Conservation (phyloP, 768 basidiomycete species). For the Tulasnella sp. region DNA sequence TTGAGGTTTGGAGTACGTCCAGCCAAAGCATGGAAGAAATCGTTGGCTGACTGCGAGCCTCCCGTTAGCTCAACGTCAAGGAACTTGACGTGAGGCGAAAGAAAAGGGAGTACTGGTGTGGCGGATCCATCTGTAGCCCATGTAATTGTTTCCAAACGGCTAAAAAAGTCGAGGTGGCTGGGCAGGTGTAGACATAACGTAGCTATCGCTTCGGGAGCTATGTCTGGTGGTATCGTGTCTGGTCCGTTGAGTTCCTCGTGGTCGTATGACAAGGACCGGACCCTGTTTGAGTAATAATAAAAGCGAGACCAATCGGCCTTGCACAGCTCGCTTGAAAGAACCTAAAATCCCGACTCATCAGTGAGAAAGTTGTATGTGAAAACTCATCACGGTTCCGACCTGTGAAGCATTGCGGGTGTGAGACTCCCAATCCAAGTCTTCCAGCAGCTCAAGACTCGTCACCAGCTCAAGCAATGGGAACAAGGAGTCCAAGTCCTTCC, state of each 20-base stretch:
- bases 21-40: neutral
- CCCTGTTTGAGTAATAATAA: neutral
- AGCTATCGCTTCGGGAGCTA: neutral
- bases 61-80: neutral
- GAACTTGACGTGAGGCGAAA: neutral
- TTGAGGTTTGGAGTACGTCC: neutral
- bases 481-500: no score
- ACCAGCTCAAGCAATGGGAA: no score
- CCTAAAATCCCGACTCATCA: no score
- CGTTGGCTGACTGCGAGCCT: neutral
- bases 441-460: no score
- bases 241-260: neutral
- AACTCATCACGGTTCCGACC: no score
- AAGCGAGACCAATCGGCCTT: no score
- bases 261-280: neutral
- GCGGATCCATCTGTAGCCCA: neutral
- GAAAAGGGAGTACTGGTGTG: neutral
- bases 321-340: neutral
- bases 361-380: no score
- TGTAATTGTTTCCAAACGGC: neutral
- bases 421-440: no score
- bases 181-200: neutral
- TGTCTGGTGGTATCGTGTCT: neutral
- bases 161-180: neutral
- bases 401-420: no score